Percentiles rank a stretch among this genome's conserved stretches.
Evolutionary conservation across 1,284 basidiomycete genomes (phyloP).

Genomic region (Stereum hirsutum): DNA sequence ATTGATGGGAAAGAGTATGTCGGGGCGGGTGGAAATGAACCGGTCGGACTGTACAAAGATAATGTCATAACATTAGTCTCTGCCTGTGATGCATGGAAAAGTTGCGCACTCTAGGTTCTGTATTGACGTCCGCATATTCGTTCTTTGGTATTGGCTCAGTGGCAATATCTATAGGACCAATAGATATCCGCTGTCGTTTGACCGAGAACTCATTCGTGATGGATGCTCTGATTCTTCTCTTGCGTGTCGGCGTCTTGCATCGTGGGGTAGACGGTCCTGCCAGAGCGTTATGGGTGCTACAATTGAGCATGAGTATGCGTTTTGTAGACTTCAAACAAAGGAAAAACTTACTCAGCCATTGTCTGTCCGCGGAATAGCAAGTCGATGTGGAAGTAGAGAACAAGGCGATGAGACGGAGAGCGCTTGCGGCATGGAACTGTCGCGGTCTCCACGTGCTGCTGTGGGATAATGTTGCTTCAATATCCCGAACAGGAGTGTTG

Average conservation of each 20-base stretch:
- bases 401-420: too few species aligned
- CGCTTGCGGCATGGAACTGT: too few species aligned
- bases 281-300: slow-evolving; percentile 1
- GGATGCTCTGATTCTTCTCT: slow-evolving; percentile 14
- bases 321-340: too few species aligned
- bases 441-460: too few species aligned
- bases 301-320: too few species aligned
- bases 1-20: slow-evolving; percentile 30
- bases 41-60: slow-evolving; percentile 29
- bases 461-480: too few species aligned
- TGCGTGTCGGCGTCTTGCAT: slow-evolving; percentile 13
- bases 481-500: too few species aligned
- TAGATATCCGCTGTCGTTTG: slow-evolving; percentile 22
- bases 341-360: too few species aligned
- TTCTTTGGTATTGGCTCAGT: not conserved
- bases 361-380: too few species aligned
- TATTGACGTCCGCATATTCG: not conserved
- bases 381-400: too few species aligned
- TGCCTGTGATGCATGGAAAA: too few species aligned
- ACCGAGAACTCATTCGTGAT: slow-evolving; percentile 25
- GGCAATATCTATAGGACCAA: slow-evolving; percentile 13
- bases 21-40: slow-evolving; percentile 31
- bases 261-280: slow-evolving; percentile 8
- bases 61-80: not conserved
- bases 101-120: slow-evolving; percentile 5